A percentile compares a stretch with the other conserved stretches of the same genome.
Evolutionary conservation across 176 grass and related monocot species (phyloP).

Genomic region (Saccharum spontaneum): DNA sequence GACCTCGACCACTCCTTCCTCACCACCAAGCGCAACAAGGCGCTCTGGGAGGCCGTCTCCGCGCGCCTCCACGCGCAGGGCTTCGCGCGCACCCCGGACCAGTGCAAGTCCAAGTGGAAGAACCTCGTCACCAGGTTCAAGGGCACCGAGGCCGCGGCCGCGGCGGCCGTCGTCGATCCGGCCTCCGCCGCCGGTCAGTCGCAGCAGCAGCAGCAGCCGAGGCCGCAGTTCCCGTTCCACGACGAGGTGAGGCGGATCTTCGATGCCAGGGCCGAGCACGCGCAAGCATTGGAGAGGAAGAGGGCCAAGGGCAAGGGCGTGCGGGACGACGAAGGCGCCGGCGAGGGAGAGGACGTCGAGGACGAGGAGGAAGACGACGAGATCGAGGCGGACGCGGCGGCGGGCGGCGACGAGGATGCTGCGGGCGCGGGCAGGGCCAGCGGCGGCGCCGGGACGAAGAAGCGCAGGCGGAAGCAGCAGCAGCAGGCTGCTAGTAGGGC

Average conservation of each 20-base stretch:
- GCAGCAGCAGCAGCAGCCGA: background rate
- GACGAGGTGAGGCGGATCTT: constrained; percentile 80
- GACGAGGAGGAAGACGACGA: constrained; percentile 47
- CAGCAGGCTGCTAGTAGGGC: no score
- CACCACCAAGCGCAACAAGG: constrained; percentile 97
- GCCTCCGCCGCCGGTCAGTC: background rate
- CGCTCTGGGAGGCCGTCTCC: constrained; percentile 81
- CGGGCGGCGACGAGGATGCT: constrained; percentile 22
- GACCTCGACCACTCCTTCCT: constrained; percentile 81
- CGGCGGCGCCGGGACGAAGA: background rate
- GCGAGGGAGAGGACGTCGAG: constrained; percentile 36
- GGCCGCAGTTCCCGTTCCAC: constrained; percentile 76
- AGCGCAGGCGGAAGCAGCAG: constrained; percentile 12
- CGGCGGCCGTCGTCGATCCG: background rate
- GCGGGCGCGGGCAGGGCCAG: constrained; percentile 6
- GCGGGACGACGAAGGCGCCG: constrained; percentile 41
- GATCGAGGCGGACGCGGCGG: background rate
- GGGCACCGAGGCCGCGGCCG: constrained; percentile 32
- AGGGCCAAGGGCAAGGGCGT: constrained; percentile 58
- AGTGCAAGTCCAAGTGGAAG: constrained; percentile 99
- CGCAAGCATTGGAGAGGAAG: constrained; percentile 51
- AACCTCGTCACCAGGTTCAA: constrained; percentile 95
- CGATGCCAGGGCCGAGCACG: constrained; percentile 42
- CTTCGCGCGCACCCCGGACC: constrained; percentile 78
- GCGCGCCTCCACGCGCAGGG: constrained; percentile 56